These are phyloP conservation scores for Lasiodiplodia sp. DNA, from an alignment of 2,329 filamentous ascomycete genomes.

Conservation along the genomic window DNA sequence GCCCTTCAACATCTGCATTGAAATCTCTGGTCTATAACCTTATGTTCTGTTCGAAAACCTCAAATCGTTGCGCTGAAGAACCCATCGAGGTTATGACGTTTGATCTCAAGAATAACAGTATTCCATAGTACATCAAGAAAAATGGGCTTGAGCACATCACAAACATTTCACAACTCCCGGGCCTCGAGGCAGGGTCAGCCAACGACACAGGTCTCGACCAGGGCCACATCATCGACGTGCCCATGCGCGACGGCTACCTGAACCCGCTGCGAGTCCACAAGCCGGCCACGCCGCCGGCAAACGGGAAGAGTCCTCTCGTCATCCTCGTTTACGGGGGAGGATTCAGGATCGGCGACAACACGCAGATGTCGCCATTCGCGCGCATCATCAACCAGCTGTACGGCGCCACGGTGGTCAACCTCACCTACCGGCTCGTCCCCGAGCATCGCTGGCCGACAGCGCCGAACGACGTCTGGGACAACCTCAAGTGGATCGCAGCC, in stretches of 20 bases:
- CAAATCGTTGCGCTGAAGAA: no score
- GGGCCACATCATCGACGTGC: background rate
- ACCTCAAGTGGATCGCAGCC: slow-evolving; percentile 40
- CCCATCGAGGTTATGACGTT: no score
- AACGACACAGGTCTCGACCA: background rate
- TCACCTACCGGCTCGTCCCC: slow-evolving; percentile 2
- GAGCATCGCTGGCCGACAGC: background rate
- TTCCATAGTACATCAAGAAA: background rate
- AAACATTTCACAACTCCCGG: background rate
- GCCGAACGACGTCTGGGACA: slow-evolving; percentile 29
- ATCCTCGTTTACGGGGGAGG: slow-evolving; percentile 12
- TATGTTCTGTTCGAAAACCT: no score
- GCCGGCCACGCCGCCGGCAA: background rate
- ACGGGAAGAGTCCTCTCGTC: background rate
- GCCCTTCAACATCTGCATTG: background rate
- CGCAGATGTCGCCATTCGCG: background rate
- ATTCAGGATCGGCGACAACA: background rate
- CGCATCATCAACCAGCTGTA: background rate
- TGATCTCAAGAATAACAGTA: background rate
- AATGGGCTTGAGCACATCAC: background rate
- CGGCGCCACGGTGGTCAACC: slow-evolving; percentile 10
- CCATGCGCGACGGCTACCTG: slow-evolving; percentile 14
- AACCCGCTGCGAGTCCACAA: slow-evolving; percentile 16
- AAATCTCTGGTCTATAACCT: no score
- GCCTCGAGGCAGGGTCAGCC: background rate